Conservation (phyloP, 495 filamentous ascomycete genomes). For the Daldinia concentrica region DNA sequence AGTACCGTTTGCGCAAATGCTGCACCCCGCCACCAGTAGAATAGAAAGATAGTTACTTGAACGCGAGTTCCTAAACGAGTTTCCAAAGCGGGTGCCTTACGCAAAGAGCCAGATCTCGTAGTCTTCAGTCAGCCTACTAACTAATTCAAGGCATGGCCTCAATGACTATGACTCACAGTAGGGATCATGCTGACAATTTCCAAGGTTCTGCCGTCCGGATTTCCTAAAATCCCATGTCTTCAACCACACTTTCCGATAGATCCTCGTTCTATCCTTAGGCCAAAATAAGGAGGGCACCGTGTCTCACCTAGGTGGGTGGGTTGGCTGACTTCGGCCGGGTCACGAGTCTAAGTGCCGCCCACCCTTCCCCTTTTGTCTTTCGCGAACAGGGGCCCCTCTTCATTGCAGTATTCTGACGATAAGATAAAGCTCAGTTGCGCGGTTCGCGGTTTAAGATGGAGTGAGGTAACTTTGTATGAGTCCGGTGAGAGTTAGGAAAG, state of each 20-base stretch:
- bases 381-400: slow-evolving; percentile 36
- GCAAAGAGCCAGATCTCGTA: slow-evolving; percentile 32
- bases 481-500: slow-evolving; percentile 40
- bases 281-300: slow-evolving; percentile 42
- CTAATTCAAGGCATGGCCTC: slow-evolving; percentile 23
- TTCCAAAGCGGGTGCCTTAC: slow-evolving; percentile 42
- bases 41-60: slow-evolving; percentile 11
- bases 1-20: slow-evolving; percentile 12
- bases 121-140: slow-evolving; percentile 30
- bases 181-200: slow-evolving; percentile 37
- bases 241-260: slow-evolving; percentile 41
- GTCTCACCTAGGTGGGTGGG: slow-evolving; percentile 49
- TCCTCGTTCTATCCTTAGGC: slow-evolving; percentile 31
- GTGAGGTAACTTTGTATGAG: slow-evolving; percentile 35
- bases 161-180: slow-evolving; percentile 41
- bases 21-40: slow-evolving; percentile 7
- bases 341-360: slow-evolving; percentile 47
- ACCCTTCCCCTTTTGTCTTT: slow-evolving; percentile 41
- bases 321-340: slow-evolving; percentile 47
- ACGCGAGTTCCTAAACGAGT: slow-evolving; percentile 13
- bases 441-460: slow-evolving; percentile 25
- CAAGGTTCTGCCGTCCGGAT: slow-evolving; percentile 24
- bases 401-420: slow-evolving; percentile 38
- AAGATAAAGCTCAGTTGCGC: slow-evolving; percentile 46
- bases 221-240: slow-evolving; percentile 34